phyloP scores from a whole-genome alignment of 2,329 filamentous ascomycete genomes.

The Aspergillus aculeatus region DNA sequence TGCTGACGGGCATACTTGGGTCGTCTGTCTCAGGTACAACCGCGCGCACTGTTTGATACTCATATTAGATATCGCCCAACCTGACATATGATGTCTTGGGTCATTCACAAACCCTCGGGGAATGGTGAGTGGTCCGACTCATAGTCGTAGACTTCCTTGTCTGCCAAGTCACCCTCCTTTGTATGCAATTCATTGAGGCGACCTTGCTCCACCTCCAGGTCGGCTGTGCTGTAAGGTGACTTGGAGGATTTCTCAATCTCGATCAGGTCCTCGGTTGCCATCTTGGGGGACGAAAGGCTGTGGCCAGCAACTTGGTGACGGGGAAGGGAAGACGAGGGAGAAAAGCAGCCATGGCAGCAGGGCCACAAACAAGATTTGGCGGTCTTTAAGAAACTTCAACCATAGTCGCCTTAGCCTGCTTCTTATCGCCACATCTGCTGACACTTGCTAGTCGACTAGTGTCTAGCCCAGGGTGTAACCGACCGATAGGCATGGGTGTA shows the following conservation, averaged over 20 bases:
- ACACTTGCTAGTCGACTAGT: neutral
- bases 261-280: constrained; percentile 13
- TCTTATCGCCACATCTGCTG: constrained; percentile 3
- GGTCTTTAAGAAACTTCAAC: neutral
- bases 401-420: neutral
- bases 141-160: constrained; percentile 22
- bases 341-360: neutral
- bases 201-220: constrained; percentile 18
- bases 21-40: constrained; percentile 32
- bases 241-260: constrained; percentile 6
- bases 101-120: constrained; percentile 18
- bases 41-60: constrained; percentile 19
- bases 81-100: neutral
- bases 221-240: constrained; percentile 1
- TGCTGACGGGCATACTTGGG: constrained; percentile 28
- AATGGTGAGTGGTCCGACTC: constrained; percentile 29
- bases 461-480: neutral
- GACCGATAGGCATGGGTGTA: neutral
- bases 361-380: neutral
- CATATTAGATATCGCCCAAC: neutral
- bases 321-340: neutral
- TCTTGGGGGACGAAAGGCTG: neutral
- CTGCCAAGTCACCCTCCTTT: constrained; percentile 9
- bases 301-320: neutral
- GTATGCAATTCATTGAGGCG: constrained; percentile 8